Evolutionary conservation across 192 early-diverging fungal genomes (phyloP), one percentile per base, ranked within the genome.

Genomic region (Paraglomus brasilianum): DNA sequence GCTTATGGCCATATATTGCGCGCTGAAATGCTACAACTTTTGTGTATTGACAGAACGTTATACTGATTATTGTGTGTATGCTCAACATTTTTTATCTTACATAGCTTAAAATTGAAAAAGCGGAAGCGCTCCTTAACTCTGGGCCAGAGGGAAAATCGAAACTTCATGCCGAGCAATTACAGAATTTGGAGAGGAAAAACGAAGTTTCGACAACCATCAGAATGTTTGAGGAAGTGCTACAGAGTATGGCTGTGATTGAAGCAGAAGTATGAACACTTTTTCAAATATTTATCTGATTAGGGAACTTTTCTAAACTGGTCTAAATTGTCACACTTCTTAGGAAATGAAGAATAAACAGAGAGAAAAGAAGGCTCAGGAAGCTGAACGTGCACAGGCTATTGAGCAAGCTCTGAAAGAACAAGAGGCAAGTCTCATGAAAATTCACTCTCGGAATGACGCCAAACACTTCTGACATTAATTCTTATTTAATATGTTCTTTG

Each of bases 301-400:
- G 7, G 38, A 15, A 46, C 39, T 44, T 36, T 0, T 44, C 24
- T 46, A 44, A 13, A 45, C n/a, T n/a, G 38, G 30, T 57, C 42
- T 38, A 1, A 56, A 10, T 22, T 56, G 53, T 30, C 30, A 30
- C 30, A 30, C 30, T 30, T 3, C n/a, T 22, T 21, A 60, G 66
- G 66, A 69, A 30, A 1, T 69, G 11, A 69, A 69, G 22, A 56
- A 36, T 13, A 21, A 45, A 44, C 42, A 24, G 38, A 21, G 14
- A 36, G 41, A 19, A 36, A 69, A 69, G 24, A 57, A 69, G 53
- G 42, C 36, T 4, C 66, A 69, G 45, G 21, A 69, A 11, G 17
- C 6, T 9, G 66, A 69, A 15, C 51, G 53, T 46, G 66, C 53
- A 15, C 11, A 69, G 39, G 66, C 52, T 8, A 52, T 69, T 57